Percentiles rank a stretch among this genome's conserved stretches.
phyloP scores from a whole-genome alignment of 176 grass and related monocot species.

The Miscanthus lutarioriparius region DNA sequence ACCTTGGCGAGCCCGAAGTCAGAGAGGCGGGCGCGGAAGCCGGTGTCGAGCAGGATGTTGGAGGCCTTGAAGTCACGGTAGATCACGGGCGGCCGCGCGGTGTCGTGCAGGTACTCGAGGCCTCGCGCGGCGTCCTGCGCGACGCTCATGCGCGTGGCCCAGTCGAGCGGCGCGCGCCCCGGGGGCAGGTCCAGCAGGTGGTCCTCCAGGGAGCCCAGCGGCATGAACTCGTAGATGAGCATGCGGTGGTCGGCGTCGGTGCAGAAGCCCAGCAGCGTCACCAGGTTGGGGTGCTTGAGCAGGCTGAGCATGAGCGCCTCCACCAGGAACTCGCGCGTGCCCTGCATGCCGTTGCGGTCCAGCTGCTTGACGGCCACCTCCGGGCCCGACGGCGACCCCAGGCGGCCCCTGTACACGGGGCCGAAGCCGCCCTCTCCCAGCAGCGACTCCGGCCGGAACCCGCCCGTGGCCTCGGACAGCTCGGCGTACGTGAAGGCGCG shows the following conservation, averaged over 20 bases:
- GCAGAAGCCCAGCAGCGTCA: conserved; percentile 49
- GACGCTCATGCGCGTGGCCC: conserved; percentile 42
- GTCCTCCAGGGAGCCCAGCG: conserved; percentile 45
- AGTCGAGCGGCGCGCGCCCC: not conserved
- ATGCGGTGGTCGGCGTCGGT: conserved; percentile 50
- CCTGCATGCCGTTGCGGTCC: conserved; percentile 52
- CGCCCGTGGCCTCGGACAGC: conserved; percentile 41
- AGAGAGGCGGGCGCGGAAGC: conserved; percentile 38
- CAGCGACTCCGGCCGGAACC: conserved; percentile 41
- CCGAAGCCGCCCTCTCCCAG: conserved; percentile 53
- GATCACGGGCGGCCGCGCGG: conserved; percentile 21
- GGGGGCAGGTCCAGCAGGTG: conserved; percentile 48
- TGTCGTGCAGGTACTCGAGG: conserved; percentile 48
- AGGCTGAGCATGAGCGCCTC: conserved; percentile 50
- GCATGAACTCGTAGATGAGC: conserved; percentile 57
- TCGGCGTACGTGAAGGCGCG: conserved; percentile 46
- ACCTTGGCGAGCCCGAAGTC: conserved; percentile 61
- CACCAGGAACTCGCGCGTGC: conserved; percentile 51
- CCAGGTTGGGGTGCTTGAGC: conserved; percentile 50
- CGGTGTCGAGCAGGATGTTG: conserved; percentile 76
- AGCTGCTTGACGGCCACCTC: conserved; percentile 53
- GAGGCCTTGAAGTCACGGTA: conserved; percentile 96
- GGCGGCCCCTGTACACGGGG: conserved; percentile 32
- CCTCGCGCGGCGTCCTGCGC: conserved; percentile 44
- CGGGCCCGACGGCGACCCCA: not conserved